Conservation (phyloP, 1,284 basidiomycete species). For the Sanghuangporus sanghuang region DNA sequence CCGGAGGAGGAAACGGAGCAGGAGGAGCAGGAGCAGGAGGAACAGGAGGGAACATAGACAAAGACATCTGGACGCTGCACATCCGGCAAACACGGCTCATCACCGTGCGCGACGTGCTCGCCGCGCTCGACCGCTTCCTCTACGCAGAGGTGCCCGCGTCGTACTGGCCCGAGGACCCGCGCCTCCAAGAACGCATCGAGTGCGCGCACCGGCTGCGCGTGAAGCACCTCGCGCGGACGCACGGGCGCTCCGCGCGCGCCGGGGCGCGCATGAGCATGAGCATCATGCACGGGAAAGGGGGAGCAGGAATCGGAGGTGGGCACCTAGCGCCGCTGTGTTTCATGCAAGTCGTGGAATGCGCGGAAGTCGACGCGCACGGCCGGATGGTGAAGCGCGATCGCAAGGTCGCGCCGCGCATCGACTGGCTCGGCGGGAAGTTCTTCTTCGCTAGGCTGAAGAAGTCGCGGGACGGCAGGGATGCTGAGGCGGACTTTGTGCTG, state of each 20-base stretch:
- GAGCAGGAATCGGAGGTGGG: not conserved
- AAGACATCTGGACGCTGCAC: not conserved
- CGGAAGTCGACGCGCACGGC: not conserved
- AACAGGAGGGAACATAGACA: not conserved
- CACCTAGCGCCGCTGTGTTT: not conserved
- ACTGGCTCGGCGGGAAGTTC: slow-evolving; percentile 12
- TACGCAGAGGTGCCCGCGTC: slow-evolving; percentile 1
- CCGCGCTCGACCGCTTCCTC: slow-evolving; percentile 5
- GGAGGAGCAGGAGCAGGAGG: not conserved
- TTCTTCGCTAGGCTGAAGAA: slow-evolving; percentile 4
- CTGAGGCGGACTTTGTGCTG: slow-evolving; percentile 1
- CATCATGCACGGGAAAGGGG: not conserved
- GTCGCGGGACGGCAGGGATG: not conserved
- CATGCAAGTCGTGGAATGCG: slow-evolving; percentile 7
- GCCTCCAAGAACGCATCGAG: not conserved
- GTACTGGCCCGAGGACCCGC: not conserved
- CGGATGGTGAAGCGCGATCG: slow-evolving; percentile 1
- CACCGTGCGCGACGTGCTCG: slow-evolving; percentile 5
- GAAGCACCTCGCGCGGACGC: slow-evolving; percentile 2
- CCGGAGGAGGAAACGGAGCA: no score
- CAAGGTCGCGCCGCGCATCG: slow-evolving; percentile 5
- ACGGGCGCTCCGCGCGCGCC: not conserved
- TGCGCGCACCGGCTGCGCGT: slow-evolving; percentile 2
- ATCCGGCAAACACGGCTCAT: not conserved
- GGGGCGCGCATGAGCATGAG: not conserved